Evolutionary conservation across 768 basidiomycete species (phyloP).

Genomic region (Sarcodon aspratus): DNA sequence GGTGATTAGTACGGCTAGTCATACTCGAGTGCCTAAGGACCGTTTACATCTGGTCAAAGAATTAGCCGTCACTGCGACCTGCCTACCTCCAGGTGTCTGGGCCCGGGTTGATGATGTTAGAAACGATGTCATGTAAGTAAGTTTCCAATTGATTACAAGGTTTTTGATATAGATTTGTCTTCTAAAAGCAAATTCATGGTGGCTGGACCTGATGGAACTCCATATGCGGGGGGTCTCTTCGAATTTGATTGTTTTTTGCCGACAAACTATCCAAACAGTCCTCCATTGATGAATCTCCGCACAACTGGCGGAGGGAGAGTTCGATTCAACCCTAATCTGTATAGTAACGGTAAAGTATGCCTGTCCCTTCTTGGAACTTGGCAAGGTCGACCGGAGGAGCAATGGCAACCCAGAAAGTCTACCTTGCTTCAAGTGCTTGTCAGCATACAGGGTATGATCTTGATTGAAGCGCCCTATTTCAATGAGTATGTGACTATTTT

Average conservation of each 20-base stretch:
- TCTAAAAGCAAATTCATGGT: conserved; percentile 38
- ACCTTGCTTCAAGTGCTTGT: conserved; percentile 46
- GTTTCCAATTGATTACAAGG: background rate
- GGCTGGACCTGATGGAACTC: conserved; percentile 55
- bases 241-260: conserved; percentile 51
- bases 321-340: conserved; percentile 48
- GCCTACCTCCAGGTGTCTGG: conserved; percentile 45
- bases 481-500: conserved; percentile 37
- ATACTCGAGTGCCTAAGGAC: conserved; percentile 32
- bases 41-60: conserved; percentile 44
- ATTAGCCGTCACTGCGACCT: conserved; percentile 42
- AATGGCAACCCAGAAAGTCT: conserved; percentile 37
- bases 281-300: conserved; percentile 37
- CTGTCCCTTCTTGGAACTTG: conserved; percentile 46
- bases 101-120: conserved; percentile 46
- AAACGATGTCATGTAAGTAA: conserved; percentile 40
- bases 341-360: conserved; percentile 38
- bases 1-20: conserved; percentile 21
- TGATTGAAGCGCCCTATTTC: conserved; percentile 41
- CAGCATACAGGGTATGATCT: conserved; percentile 48
- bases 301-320: conserved; percentile 41
- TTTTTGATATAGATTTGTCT: background rate
- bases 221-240: conserved; percentile 59
- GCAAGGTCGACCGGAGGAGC: conserved; percentile 34
- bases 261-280: conserved; percentile 32